These are phyloP conservation scores for Arachnomyces sp. DNA, from an alignment of 2,329 filamentous ascomycete species.

Conservation along the genomic window DNA sequence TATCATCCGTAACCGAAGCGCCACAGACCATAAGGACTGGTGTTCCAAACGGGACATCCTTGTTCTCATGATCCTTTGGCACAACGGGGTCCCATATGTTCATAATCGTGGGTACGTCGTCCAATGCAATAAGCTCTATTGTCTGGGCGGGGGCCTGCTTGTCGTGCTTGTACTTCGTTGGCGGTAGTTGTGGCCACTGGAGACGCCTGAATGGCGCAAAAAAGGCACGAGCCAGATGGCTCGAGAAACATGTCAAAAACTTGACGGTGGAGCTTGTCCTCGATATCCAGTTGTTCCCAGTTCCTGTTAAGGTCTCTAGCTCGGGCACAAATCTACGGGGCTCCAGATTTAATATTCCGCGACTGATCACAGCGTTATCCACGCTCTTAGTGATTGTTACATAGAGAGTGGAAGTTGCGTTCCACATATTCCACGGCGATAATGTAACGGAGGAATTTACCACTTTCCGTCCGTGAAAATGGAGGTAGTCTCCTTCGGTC, in stretches of 20 bases:
- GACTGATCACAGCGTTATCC: conserved; percentile 44
- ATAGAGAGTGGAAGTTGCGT: conserved; percentile 50
- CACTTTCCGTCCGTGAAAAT: conserved; percentile 57
- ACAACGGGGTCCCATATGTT: conserved; percentile 49
- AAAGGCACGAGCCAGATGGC: conserved; percentile 47
- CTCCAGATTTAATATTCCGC: conserved; percentile 53
- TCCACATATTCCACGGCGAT: conserved; percentile 51
- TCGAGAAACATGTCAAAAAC: conserved; percentile 52
- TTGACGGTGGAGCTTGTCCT: conserved; percentile 41
- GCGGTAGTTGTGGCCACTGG: conserved; percentile 46
- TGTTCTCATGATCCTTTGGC: conserved; percentile 9
- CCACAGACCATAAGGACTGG: conserved; percentile 55
- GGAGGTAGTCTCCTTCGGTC: conserved; percentile 45
- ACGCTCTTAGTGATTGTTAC: conserved; percentile 30
- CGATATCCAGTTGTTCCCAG: conserved; percentile 40
- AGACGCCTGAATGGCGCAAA: conserved; percentile 49
- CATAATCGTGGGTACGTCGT: conserved; percentile 47
- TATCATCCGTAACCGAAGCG: conserved; percentile 56
- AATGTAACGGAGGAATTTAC: conserved; percentile 55
- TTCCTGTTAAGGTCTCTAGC: conserved; percentile 47
- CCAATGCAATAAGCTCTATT: conserved; percentile 43
- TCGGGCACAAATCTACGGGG: conserved; percentile 49
- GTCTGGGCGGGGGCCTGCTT: conserved; percentile 40
- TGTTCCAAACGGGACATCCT: conserved; percentile 16
- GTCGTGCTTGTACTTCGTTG: conserved; percentile 46